These are phyloP conservation scores for Lactarius sanguifluus DNA, from an alignment of 768 basidiomycete species.

Conservation along the genomic window DNA sequence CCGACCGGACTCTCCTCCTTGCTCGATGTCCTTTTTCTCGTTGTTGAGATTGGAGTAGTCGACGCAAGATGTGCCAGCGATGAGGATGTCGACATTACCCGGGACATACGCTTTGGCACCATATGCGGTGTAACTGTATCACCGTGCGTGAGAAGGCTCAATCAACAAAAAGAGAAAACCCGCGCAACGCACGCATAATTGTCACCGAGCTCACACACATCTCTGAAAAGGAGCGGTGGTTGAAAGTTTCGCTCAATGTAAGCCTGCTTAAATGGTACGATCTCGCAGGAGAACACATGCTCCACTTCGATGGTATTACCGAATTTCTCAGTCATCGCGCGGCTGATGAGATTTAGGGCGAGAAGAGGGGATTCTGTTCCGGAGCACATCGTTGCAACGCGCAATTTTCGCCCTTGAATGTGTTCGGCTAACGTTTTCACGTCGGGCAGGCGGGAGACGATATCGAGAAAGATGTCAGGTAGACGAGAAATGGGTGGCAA, in stretches of 20 bases:
- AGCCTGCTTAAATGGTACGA: conserved; percentile 96
- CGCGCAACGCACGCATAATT: conserved; percentile 60
- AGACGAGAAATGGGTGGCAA: conserved; percentile 77
- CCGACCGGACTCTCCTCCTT: conserved; percentile 87
- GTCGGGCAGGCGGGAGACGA: conserved; percentile 62
- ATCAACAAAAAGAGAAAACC: conserved; percentile 14
- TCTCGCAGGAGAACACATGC: conserved; percentile 96
- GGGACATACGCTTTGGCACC: conserved; percentile 84
- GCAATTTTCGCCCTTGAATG: conserved; percentile 76
- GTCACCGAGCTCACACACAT: conserved; percentile 87
- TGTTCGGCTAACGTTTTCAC: conserved; percentile 66
- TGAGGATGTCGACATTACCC: conserved; percentile 84
- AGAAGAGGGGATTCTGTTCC: conserved; percentile 95
- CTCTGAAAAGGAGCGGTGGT: conserved; percentile 88
- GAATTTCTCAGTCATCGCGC: conserved; percentile 68
- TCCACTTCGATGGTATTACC: conserved; percentile 67
- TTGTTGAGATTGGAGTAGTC: conserved; percentile 97
- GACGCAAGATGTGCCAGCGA: conserved; percentile 95
- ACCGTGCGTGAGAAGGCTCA: conserved; percentile 13
- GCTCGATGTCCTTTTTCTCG: conserved; percentile 86
- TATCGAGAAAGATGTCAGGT: conserved; percentile 72
- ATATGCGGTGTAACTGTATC: conserved; percentile 81
- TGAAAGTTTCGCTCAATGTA: conserved; percentile 97
- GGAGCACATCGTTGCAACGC: conserved; percentile 96
- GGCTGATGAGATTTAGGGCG: conserved; percentile 81